Base-by-base conservation (phyloP, 2,329 filamentous ascomycete species). In the Neoascochyta sp. region DNA sequence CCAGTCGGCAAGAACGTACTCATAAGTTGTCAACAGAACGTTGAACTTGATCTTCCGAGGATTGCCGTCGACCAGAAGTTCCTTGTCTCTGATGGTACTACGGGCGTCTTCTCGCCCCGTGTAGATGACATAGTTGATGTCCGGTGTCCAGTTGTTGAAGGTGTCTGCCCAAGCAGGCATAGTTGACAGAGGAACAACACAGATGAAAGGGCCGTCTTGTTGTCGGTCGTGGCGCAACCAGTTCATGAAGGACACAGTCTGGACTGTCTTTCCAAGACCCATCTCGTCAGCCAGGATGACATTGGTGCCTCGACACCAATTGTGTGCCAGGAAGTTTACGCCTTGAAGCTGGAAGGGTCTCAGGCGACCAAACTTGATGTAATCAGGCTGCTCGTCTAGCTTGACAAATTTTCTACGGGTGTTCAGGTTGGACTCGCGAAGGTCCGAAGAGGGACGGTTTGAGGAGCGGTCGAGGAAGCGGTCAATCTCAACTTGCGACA, bases 141-240 rank as follows among this genome's bases (percentile, higher is more conserved):
- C 90, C 0, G 92, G 92, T 3, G 92, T 81, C 92, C 92, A 98
- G 43, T 84, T 74, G 62, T 95, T 92, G 64, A 98, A 95, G 0
- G 92, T 98, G 55, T 98, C 92, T 24, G 87, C 92, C 92, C 92
- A 98, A 3, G 92, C 88, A 5, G 92, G 90, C 68, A 98, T 95
- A 26, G 94, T 95, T 39, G 90, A 96, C 14, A 98, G 74, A 16
- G 92, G 92, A 6, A 95, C 92, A n/a, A 96, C 87, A 37, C 96
- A 90, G 23, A 98, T 78, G 56, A 95, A 96, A 0, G 92, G 92
- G 0, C 92, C 92, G 63, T 96, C 86, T 60, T 98, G 92, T 27
- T 75, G 75, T 46, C 90, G 80, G 36, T 88, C 81, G 64, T 96
- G 90, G 32, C 87, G 85, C 38, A 98, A 74, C 90, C 92, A 98